Base-by-base conservation (phyloP, 1,284 basidiomycete species). In the Tylopilus sp. region DNA sequence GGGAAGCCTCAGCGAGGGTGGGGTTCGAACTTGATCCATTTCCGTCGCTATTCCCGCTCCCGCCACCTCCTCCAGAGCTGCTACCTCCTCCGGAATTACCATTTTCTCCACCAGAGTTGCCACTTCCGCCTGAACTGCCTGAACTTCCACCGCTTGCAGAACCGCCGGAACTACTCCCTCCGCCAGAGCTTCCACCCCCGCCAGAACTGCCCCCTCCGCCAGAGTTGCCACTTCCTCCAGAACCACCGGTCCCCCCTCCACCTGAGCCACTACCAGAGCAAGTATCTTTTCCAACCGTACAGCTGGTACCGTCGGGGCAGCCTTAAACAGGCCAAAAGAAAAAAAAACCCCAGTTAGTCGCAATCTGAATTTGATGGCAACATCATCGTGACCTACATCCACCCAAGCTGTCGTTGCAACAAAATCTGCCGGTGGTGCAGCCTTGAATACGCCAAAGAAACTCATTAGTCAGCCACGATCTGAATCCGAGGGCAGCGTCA, bases 341-440 rank as follows among this genome's bases (percentile, higher is more conserved):
- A 29, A 29, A 29, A 29, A 29, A 29, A 6, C 29, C n/a, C 29
- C 29, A 74, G 63, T 47, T 53, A 39, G 53, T 9, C 18, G 7
- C 8, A 5, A 7, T 47, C 44, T 47, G 44, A n/a, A n/a, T 47
- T 47, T n/a, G 44, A 47, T n/a, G 22, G 19, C 16, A 22, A 13
- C 15, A 24, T 6, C 26, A 53, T 26, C 22, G 36, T 13, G n/a
- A 69, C 72, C 29, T 60, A 76, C 72, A 74, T 61, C 57, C 64
- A 26, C 72, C 74, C 29, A 61, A 41, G 13, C 49, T 49, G 33
- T 74, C 72, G 38, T 61, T 67, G 16, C 72, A 74, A 24, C 72
- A 75, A 26, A 64, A 61, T 3, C 6, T 33, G 56, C 66, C 66
- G 5, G 39, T 0, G 12, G n/a, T 41, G 36, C 36, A 75, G 47